These are phyloP conservation scores for Arthrobotrys musiformis DNA, from an alignment of 2,329 filamentous ascomycete genomes.

Conservation along the genomic window DNA sequence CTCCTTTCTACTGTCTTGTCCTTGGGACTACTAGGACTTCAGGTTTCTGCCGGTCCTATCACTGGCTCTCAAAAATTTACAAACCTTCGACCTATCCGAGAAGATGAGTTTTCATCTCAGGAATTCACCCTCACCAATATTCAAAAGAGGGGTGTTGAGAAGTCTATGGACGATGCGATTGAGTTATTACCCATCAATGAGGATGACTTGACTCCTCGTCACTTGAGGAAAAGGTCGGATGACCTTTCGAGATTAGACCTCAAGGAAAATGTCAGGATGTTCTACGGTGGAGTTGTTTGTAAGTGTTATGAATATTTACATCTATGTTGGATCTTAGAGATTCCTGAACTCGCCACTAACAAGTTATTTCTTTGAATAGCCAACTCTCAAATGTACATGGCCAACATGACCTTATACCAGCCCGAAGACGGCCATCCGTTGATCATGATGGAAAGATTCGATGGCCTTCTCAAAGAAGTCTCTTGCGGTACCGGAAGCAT, in stretches of 20 bases:
- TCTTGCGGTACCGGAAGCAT: constrained; percentile 59
- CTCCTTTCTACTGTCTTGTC: constrained; percentile 42
- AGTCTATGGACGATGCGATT: constrained; percentile 43
- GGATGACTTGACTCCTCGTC: constrained; percentile 31
- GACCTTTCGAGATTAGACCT: constrained; percentile 58
- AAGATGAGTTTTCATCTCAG: constrained; percentile 28
- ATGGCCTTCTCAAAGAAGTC: constrained; percentile 59
- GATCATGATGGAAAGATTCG: constrained; percentile 62
- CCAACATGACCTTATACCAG: constrained; percentile 61
- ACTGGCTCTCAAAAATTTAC: background rate
- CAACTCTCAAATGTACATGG: constrained; percentile 59
- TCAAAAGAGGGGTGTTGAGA: constrained; percentile 28
- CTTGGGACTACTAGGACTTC: constrained; percentile 45
- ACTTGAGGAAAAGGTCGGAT: constrained; percentile 36
- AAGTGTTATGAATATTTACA: constrained; percentile 10
- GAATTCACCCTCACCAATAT: constrained; percentile 15
- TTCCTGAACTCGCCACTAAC: background rate
- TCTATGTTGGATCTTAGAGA: background rate
- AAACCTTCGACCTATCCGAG: constrained; percentile 18
- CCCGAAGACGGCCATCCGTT: constrained; percentile 59
- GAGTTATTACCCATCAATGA: constrained; percentile 44
- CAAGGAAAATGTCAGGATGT: constrained; percentile 57
- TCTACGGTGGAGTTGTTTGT: constrained; percentile 60
- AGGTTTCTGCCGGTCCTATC: constrained; percentile 36
- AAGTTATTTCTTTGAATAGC: constrained; percentile 4